Percentiles rank a stretch among this genome's conserved stretches.
Evolutionary conservation across 768 basidiomycete species (phyloP).

Genomic region (Xerocomellus amylosporus): DNA sequence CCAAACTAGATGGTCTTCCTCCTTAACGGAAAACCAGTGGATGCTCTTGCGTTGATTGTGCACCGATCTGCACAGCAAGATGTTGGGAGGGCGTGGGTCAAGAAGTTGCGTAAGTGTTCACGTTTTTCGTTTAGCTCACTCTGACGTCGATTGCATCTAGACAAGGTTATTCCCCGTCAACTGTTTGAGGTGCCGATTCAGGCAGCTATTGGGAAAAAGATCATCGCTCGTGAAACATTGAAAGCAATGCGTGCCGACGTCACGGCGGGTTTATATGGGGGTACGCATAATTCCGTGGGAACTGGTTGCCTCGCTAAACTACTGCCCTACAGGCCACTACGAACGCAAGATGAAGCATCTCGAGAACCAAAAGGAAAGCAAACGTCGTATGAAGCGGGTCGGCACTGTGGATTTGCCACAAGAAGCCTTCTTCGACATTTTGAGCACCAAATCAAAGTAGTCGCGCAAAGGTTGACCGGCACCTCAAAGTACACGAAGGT

Average conservation of each 20-base stretch:
- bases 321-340: conserved; percentile 61
- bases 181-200: conserved; percentile 95
- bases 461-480: not conserved
- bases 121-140: not conserved
- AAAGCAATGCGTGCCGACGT: conserved; percentile 88
- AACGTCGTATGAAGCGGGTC: conserved; percentile 83
- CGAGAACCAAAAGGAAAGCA: conserved; percentile 91
- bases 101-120: conserved; percentile 77
- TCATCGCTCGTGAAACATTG: conserved; percentile 87
- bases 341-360: conserved; percentile 90
- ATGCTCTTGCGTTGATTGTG: conserved; percentile 90
- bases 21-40: conserved; percentile 84
- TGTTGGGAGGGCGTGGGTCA: conserved; percentile 82
- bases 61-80: conserved; percentile 75
- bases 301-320: not conserved
- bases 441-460: conserved; percentile 54
- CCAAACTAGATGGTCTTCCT: conserved; percentile 78
- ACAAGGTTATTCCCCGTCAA: conserved; percentile 90
- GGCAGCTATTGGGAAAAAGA: conserved; percentile 81
- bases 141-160: conserved; percentile 35
- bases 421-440: conserved; percentile 91
- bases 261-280: conserved; percentile 91
- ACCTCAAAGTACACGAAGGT: not conserved
- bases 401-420: conserved; percentile 90
- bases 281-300: conserved; percentile 33